Conservation (phyloP, 148 eudicot genomes). For the Spergularia marina region DNA sequence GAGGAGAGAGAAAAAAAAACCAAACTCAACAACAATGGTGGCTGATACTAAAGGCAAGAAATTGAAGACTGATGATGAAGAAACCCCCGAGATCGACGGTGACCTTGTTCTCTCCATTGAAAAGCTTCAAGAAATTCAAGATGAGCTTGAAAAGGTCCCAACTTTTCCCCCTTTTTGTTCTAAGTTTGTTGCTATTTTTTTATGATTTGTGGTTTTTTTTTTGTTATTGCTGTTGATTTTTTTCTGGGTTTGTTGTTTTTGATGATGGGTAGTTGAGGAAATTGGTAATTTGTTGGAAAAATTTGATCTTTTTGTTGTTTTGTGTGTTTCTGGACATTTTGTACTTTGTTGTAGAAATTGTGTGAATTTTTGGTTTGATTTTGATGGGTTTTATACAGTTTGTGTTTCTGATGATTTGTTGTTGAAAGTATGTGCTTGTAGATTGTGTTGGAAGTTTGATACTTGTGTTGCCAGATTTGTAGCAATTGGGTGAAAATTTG, state of each 20-base stretch:
- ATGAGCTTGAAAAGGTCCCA: constrained; percentile 84
- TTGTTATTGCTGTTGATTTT: background rate
- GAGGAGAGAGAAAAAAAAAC: constrained; percentile 6
- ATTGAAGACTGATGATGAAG: constrained; percentile 52
- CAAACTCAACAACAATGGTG: constrained; percentile 38
- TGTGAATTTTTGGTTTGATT: background rate
- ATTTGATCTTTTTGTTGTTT: background rate
- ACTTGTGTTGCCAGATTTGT: background rate
- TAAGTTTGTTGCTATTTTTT: background rate
- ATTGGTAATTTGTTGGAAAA: background rate
- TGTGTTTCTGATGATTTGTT: background rate
- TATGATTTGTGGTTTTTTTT: background rate
- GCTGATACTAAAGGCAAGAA: constrained; percentile 72
- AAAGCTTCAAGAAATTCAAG: constrained; percentile 89
- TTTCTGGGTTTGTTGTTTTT: constrained; percentile 4
- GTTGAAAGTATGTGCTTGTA: background rate
- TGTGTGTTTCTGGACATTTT: background rate
- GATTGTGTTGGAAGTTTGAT: background rate
- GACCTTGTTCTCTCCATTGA: constrained; percentile 69
- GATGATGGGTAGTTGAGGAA: constrained; percentile 2
- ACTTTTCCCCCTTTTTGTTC: background rate
- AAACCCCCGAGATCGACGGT: constrained; percentile 49
- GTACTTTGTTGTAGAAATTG: background rate
- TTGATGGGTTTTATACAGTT: background rate
- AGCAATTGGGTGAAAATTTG: background rate